A percentile compares a stretch with the other conserved stretches of the same genome.
phyloP scores from a whole-genome alignment of 148 eudicot species.

The Rhododendron griersonianum region DNA sequence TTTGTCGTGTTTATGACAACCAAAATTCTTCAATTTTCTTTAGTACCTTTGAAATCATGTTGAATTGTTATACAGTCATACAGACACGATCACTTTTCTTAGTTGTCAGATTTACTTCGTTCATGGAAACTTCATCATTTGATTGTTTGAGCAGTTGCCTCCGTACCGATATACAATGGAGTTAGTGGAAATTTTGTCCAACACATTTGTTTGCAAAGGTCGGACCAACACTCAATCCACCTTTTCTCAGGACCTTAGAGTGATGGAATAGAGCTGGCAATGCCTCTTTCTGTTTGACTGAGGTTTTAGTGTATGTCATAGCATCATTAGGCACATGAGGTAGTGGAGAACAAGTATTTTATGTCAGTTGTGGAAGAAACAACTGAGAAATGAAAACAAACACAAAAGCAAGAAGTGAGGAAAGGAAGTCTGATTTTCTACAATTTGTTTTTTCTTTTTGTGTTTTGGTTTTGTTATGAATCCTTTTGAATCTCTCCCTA shows the following conservation, averaged over 20 bases:
- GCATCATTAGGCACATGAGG: neutral
- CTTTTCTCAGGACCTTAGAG: neutral
- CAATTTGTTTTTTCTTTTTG: neutral
- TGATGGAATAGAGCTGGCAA: neutral
- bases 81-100: neutral
- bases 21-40: too few relatives aligned
- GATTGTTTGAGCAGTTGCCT: neutral
- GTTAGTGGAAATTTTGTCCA: neutral
- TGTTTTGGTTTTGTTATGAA: neutral
- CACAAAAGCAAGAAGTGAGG: neutral
- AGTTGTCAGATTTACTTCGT: slow-evolving; percentile 1
- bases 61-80: neutral
- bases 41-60: too few relatives aligned
- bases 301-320: neutral
- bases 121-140: neutral
- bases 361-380: neutral
- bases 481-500: slow-evolving; percentile 13
- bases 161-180: neutral
- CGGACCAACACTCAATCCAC: neutral
- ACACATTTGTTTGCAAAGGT: neutral
- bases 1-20: too few relatives aligned
- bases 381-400: neutral
- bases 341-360: neutral
- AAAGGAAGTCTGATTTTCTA: neutral
- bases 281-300: neutral